phyloP scores from a whole-genome alignment of 176 grass and related monocot species.

The Miscanthus lutarioriparius region DNA sequence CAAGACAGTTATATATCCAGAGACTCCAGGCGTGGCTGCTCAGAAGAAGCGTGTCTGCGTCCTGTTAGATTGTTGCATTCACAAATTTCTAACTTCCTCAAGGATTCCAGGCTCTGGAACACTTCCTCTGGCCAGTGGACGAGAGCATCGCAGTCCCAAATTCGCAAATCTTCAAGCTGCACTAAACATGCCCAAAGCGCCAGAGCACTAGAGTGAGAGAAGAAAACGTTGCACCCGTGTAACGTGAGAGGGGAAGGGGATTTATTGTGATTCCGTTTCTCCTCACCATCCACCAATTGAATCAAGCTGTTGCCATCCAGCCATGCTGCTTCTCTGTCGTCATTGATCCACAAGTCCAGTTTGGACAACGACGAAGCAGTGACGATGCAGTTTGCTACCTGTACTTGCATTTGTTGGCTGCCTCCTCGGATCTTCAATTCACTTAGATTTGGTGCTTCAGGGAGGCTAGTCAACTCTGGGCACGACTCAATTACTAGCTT shows the following conservation, averaged over 20 bases:
- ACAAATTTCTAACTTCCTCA: neutral
- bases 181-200: neutral
- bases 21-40: neutral
- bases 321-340: neutral
- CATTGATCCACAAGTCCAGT: neutral
- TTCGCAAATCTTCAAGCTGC: neutral
- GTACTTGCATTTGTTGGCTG: neutral
- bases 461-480: neutral
- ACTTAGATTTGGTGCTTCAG: neutral
- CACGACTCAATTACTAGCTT: neutral
- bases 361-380: neutral
- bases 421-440: accelerated
- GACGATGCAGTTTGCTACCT: neutral
- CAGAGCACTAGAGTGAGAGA: neutral
- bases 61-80: neutral
- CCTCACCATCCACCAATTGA: neutral
- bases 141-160: neutral
- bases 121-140: neutral
- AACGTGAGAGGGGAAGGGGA: neutral
- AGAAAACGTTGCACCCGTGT: neutral
- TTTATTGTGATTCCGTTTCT: neutral
- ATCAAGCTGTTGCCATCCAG: neutral
- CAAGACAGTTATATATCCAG: too few relatives aligned
- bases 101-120: neutral
- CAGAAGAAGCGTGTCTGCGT: neutral